These are phyloP conservation scores for Cyclotella atomus DNA, from an alignment of 108 stramenopile genomes.

Conservation along the genomic window DNA sequence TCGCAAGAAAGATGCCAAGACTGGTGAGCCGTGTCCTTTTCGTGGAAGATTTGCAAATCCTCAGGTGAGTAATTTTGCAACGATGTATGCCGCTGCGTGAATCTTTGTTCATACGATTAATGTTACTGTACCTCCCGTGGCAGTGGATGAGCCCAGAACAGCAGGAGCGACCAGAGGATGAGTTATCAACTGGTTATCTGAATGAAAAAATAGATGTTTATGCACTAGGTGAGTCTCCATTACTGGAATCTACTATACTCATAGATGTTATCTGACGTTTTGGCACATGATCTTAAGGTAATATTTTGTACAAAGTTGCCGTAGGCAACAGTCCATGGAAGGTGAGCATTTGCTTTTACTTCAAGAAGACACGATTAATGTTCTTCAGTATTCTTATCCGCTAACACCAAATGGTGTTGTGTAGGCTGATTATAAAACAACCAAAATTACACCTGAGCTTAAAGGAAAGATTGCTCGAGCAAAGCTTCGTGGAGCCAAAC, in stretches of 20 bases:
- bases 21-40: conserved; percentile 73
- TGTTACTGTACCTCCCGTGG: not conserved
- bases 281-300: not conserved
- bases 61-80: conserved; percentile 59
- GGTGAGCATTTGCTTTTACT: conserved; percentile 12
- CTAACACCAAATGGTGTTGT: not conserved
- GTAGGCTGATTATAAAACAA: conserved; percentile 38
- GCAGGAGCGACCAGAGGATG: conserved; percentile 33
- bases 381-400: not conserved
- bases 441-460: conserved; percentile 28
- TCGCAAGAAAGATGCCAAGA: conserved; percentile 57
- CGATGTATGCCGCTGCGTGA: not conserved
- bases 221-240: conserved; percentile 58
- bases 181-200: conserved; percentile 41
- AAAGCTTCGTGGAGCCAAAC: conserved; percentile 70
- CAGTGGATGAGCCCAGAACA: conserved; percentile 79
- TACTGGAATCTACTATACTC: conserved; percentile 9
- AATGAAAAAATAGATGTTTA: conserved; percentile 75
- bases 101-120: not conserved
- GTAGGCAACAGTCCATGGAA: conserved; percentile 57
- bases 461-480: conserved; percentile 61
- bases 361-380: no score
- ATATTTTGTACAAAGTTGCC: conserved; percentile 45
- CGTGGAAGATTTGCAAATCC: conserved; percentile 75
- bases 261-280: conserved; percentile 13